Base-by-base conservation (phyloP, 2,329 filamentous ascomycete species). In the Fusarium virguliforme region DNA sequence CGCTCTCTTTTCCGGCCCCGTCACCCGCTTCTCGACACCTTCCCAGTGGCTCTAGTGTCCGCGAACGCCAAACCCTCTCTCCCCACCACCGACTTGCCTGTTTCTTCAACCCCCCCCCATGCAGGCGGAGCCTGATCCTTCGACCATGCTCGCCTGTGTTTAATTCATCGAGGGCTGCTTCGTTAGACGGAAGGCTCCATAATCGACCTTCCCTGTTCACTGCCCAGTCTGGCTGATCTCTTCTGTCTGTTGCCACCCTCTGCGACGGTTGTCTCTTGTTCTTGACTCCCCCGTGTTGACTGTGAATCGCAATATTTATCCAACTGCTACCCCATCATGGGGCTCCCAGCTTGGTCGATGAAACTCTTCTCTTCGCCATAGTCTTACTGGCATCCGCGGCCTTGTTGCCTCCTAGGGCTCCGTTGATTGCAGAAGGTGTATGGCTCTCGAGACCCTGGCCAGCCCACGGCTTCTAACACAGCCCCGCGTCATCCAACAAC, bases 1-100 rank as follows among this genome's bases (percentile, higher is more conserved):
- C 74, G 74, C 67, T 76, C 73, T 74, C 68, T 62, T 73, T 62
- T 67, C 68, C 74, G 74, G 72, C 74, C 72, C 74, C 74, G 64
- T 76, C 69, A 73, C 69, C 74, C 74, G 73, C 74, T 75, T 63
- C 72, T 74, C 72, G 71, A 76, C 71, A 73, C 74, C 67, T 75
- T 73, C 67, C 72, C 65, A 73, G 67, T 76, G 67, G 65, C 64
- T 62, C 69, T 68, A 58, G 55, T 73, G 58, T 58, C 62, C 65
- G 55, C 68, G 63, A 74, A 70, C 53, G 56, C 72, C 63, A 73
- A 73, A 69, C 67, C 64, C 68, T 74, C 74, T 76, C 69, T 67
- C 71, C 43, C 43, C 43, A 48, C 43, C 74, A 73, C 73, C 72
- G 60, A 71, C 65, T 63, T 73, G 70, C 68, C 73, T 70, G 67